Evolutionary conservation across 2,329 filamentous ascomycete genomes (phyloP), one percentile per base, ranked within the genome.

Genomic region (Coleophoma cylindrospora): DNA sequence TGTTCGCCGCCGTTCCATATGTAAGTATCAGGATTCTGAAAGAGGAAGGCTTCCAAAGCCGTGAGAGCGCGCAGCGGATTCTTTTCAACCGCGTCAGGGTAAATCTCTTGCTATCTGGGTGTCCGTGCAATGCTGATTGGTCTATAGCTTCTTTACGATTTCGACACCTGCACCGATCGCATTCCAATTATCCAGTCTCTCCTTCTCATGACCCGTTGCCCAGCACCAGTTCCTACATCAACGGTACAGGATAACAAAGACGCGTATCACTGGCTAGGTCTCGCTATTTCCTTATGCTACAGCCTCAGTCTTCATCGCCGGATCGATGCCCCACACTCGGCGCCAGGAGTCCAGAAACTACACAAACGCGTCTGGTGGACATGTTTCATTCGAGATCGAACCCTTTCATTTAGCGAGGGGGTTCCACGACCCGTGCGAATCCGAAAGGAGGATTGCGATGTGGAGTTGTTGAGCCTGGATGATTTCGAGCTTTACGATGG

Each of bases 351-450:
- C 62, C 86, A 89, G 63, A 87, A 83, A 62, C 73, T 95, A 47
- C 95, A 90, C 86, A 95, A 94, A 71, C 81, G 91, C 49, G 91
- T 96, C 56, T 96, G 91, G 91, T 96, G 91, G 91, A 94, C 87
- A 33, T 94, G 89, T 54, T 95, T 94, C 64, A 95, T 95, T 80
- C 85, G 91, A 49, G 91, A 96, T 67, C 86, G 90, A 44, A 76
- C 95, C 40, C 90, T 96, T 56, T 90, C 91, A 2, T 73, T 96
- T 12, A 45, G 36, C 14, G 5, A 19, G 14, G 40, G 34, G 11
- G 14, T 6, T 13, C 12, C 41, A 27, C 46, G 17, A 22, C 38
- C 21, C 9, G 4, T 49, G 12, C 33, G 43, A 21, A 54, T 54
- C 19, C 40, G 43, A 11, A 46, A 7, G 33, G 52, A 54, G 34